Conservation (phyloP, 164 flowering plant species). For the Houttuynia cordata region DNA sequence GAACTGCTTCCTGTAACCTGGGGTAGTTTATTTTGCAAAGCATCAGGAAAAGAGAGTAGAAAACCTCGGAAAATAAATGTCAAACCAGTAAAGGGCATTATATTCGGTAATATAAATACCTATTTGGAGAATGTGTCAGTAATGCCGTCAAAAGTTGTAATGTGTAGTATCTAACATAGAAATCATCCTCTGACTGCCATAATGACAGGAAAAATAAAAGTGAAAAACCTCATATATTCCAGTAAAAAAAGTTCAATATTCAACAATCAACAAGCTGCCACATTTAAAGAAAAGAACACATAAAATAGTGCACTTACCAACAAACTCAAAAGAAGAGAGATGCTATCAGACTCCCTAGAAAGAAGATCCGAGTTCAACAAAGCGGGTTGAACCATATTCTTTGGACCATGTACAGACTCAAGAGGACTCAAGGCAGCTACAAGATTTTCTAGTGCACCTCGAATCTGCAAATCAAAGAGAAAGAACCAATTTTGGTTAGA, state of each 20-base stretch:
- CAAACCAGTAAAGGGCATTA: neutral
- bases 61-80: neutral
- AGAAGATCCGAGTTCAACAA: conserved; percentile 89
- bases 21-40: conserved; percentile 10
- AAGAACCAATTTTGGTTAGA: neutral
- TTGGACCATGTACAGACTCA: conserved; percentile 41
- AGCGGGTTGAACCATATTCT: conserved; percentile 74
- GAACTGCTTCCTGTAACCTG: conserved; percentile 96
- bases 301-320: conserved; percentile 52
- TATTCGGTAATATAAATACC: conserved; percentile 26
- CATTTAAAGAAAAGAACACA: conserved; percentile 1
- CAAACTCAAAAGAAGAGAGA: conserved; percentile 87
- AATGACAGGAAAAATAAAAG: conserved; percentile 1
- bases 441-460: conserved; percentile 92
- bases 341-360: conserved; percentile 78
- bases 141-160: conserved; percentile 91
- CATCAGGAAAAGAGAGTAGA: neutral
- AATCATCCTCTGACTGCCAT: conserved; percentile 89
- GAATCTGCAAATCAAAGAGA: conserved; percentile 43
- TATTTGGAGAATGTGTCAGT: conserved; percentile 66
- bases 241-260: neutral
- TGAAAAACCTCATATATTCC: neutral
- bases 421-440: conserved; percentile 81
- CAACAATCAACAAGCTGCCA: neutral
- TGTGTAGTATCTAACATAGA: conserved; percentile 90